phyloP scores from a whole-genome alignment of 768 basidiomycete species.

The Stropharia rugosoannulata region DNA sequence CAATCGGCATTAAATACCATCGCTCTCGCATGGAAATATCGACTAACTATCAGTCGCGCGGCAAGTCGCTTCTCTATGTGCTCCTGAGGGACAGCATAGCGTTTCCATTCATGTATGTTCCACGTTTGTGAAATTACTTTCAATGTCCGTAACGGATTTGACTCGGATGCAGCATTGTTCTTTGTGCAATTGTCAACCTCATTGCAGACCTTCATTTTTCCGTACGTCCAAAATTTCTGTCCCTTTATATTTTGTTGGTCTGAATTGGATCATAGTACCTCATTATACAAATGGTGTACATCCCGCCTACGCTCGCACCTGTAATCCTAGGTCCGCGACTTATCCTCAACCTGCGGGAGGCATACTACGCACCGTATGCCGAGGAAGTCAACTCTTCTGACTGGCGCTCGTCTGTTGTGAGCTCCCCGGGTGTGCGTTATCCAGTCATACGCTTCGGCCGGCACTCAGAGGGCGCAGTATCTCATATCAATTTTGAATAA shows the following conservation, averaged over 20 bases:
- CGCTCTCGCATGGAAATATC: neutral
- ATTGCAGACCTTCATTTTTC: conserved; percentile 5
- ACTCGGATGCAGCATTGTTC: neutral
- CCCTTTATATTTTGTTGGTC: neutral
- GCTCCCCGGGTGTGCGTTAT: too few relatives aligned
- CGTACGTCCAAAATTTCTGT: neutral
- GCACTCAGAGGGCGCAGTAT: too few relatives aligned
- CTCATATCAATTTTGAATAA: too few relatives aligned
- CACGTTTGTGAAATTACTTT: too few relatives aligned
- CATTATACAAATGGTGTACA: conserved; percentile 5
- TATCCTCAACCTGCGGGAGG: conserved; percentile 15
- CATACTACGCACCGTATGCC: conserved; percentile 13
- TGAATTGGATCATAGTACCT: conserved; percentile 3
- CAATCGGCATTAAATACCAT: conserved; percentile 6
- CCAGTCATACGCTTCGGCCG: too few relatives aligned
- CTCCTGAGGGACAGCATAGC: conserved; percentile 15
- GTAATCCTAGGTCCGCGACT: conserved; percentile 12
- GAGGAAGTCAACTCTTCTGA: neutral
- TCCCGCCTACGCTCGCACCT: conserved; percentile 3
- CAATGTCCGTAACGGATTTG: too few relatives aligned
- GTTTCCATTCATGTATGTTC: conserved; percentile 13
- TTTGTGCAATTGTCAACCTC: conserved; percentile 4
- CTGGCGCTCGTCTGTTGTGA: too few relatives aligned
- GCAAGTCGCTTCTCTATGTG: conserved; percentile 8
- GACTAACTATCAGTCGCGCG: neutral